A percentile compares a stretch with the other conserved stretches of the same genome.
phyloP scores from a whole-genome alignment of 768 basidiomycete species.

The Rhodotorula toruloides region DNA sequence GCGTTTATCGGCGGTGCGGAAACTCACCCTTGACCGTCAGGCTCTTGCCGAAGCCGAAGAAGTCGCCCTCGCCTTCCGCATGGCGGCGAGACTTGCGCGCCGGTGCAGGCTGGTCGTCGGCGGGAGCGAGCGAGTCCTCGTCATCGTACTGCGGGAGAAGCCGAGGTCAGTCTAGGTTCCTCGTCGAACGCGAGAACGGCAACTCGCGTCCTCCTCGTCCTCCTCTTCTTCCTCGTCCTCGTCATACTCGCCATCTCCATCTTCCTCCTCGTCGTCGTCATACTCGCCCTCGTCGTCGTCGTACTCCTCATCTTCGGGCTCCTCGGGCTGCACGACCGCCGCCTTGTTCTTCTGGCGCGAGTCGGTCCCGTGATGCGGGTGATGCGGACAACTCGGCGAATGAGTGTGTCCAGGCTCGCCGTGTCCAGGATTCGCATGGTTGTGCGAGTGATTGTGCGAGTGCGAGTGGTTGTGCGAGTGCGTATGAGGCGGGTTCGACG shows the following conservation, averaged over 20 bases:
- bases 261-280: conserved; percentile 59
- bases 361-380: conserved; percentile 36
- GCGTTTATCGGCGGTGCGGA: too few relatives aligned
- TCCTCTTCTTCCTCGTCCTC: conserved; percentile 60
- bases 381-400: conserved; percentile 40
- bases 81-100: conserved; percentile 23
- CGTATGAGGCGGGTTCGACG: too few relatives aligned
- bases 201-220: conserved; percentile 39
- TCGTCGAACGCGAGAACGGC: too few relatives aligned
- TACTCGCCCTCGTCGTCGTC: conserved; percentile 57
- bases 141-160: conserved; percentile 25
- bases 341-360: conserved; percentile 42
- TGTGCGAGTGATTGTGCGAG: not conserved
- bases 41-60: conserved; percentile 62
- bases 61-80: conserved; percentile 34
- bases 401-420: conserved; percentile 39
- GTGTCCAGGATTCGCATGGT: conserved; percentile 16
- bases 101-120: conserved; percentile 14
- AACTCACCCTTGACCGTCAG: conserved; percentile 62
- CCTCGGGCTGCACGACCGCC: conserved; percentile 49
- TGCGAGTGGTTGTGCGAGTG: conserved; percentile 12
- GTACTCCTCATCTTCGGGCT: conserved; percentile 45
- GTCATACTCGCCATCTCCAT: conserved; percentile 64
- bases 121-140: conserved; percentile 8
- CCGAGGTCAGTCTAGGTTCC: not conserved